Evolutionary conservation across 2,329 filamentous ascomycete species (phyloP), one percentile per base, ranked within the genome.

Genomic region (Fusarium goolgardi): DNA sequence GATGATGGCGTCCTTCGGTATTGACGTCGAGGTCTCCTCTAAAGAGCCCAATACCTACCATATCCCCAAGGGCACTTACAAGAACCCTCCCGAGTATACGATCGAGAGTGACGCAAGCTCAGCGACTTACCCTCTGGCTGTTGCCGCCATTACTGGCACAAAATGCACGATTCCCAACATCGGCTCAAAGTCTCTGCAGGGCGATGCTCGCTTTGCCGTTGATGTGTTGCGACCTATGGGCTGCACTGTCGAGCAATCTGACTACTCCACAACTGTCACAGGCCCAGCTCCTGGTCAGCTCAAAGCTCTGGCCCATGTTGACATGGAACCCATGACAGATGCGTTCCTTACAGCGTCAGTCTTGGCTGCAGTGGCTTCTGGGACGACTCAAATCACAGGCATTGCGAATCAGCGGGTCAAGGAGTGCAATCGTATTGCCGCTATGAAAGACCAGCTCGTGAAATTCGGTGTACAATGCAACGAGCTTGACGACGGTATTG

Each of bases 291-390:
- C 85, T 56, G 95, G 96, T 13, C 80, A 85, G 18, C 82, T 99
- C 39, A 89, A 89, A 71, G 90, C 92, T 1, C 82, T 99, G 15
- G 82, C 89, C 20, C 91, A 95, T 61, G 89, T 99, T 29, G 94
- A 99, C 75, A 99, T 99, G 96, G 96, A 98, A 78, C 92, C 95
- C 2, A 99, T 99, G 96, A 99, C 96, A 0, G 96, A 99, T 79
- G 96, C 96, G 49, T 99, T 99, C 84, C 85, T 99, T 53, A 97
- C 94, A 6, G 96, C 96, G 20, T 96, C 94, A 3, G 94, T 97
- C 6, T 85, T 99, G 46, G 96, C 94, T 27, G 96, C 96, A 35
- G 93, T 97, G 43, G 94, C 95, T 12, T 88, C 86, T 16, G 93
- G 92, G 3, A 89, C 89, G 51, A 99, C 96, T 0, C 88, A 88